Base-by-base conservation (phyloP, 2,329 filamentous ascomycete species). In the Plenodomus biglobosus region DNA sequence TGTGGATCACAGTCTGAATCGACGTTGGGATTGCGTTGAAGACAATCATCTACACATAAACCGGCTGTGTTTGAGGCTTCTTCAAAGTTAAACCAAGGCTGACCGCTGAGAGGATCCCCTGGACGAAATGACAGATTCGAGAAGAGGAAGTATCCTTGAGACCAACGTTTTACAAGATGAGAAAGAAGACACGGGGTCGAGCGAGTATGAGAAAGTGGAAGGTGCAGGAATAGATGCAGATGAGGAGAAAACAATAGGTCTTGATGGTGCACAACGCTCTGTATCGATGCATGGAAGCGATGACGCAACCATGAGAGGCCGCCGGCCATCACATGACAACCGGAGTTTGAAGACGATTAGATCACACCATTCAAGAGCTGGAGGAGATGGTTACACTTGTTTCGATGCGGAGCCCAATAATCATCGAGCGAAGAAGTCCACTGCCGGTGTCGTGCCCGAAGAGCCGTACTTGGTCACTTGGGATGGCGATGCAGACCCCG, bases 401-500 rank as follows among this genome's bases (percentile, higher is more conserved):
- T 64, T 69, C 52, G 56, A 64, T 42, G 61, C 64, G 5, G 61
- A 69, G 27, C 55, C 64, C 18, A 48, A 53, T n/a, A 44, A 45
- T 19, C 24, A 50, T 20, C 48, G 45, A 43, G 64, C 48, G 48
- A 63, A 53, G 43, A 59, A 50, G 40, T 53, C 58, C 50, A 64
- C 49, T 20, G 46, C 54, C 40, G 61, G 55, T 8, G 50, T 44
- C 18, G 44, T 50, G 21, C 44, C 50, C 8, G 73, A 72, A 38
- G 74, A 78, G 44, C 73, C 75, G 2, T 92, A 83, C 60, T 80
- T 90, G 52, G 90, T 97, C 17, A 72, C 72, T 6, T 96, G 88
- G 81, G 87, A 92, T 34, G 83, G 82, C 4, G 85, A 90, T 48
- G 73, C 77, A 40, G 92, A 96, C 66, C 85, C 87, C 0, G 68